Evolutionary conservation across 176 grass and related monocot species (phyloP).

Genomic region (Otatea glauca): DNA sequence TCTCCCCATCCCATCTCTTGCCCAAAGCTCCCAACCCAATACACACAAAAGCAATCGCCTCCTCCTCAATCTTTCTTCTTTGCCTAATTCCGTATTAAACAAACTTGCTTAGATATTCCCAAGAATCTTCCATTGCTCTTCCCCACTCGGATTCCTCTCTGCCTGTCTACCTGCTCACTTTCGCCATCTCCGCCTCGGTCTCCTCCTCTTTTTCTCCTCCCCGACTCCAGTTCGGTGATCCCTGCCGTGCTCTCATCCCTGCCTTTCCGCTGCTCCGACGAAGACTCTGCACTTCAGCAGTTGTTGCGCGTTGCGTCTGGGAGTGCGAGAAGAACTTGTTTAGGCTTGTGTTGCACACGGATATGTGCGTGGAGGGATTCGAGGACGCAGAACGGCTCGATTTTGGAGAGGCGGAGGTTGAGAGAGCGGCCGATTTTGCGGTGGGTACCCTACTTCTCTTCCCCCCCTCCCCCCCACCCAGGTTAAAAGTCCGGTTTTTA

Average conservation of each 20-base stretch:
- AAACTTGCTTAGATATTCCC: conserved; percentile 42
- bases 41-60: neutral
- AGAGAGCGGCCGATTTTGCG: conserved; percentile 49
- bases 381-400: conserved; percentile 57
- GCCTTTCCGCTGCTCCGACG: neutral
- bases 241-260: neutral
- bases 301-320: neutral
- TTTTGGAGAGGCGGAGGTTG: conserved; percentile 50
- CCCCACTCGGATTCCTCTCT: conserved; percentile 16
- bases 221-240: neutral
- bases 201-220: neutral
- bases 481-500: neutral
- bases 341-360: conserved; percentile 7
- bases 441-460: conserved; percentile 32
- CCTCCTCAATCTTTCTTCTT: neutral
- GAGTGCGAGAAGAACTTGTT: neutral
- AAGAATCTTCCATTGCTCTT: conserved; percentile 41
- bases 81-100: conserved; percentile 5
- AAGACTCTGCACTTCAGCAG: neutral
- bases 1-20: neutral
- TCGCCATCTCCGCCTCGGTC: neutral
- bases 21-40: neutral
- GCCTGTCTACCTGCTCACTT: conserved; percentile 6
- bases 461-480: neutral
- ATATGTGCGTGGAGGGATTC: conserved; percentile 81